Evolutionary conservation across 805 yeast species (phyloP).

Genomic region (Wickerhamomyces canadensis): DNA sequence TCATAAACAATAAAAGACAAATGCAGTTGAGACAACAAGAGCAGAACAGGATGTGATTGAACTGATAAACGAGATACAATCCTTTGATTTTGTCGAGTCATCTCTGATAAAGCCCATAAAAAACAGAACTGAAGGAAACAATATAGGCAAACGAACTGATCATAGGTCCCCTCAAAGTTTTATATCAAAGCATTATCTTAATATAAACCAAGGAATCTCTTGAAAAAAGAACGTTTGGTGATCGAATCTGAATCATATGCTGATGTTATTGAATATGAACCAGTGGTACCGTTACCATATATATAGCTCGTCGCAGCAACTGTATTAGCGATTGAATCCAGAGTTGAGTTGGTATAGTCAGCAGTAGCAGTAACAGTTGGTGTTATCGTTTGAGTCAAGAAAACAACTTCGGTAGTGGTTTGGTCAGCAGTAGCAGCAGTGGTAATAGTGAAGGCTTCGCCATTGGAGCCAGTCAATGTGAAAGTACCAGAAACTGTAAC

Average conservation of each 20-base stretch:
- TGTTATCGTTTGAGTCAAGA: slow-evolving; percentile 9
- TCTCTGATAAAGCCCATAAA: no score
- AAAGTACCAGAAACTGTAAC: slow-evolving; percentile 19
- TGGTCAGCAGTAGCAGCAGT: slow-evolving; percentile 23
- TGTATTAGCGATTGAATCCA: no score
- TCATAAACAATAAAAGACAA: no score
- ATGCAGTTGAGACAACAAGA: no score
- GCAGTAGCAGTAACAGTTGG: slow-evolving; percentile 5
- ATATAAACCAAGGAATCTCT: slow-evolving; percentile 14
- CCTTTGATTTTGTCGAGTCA: no score
- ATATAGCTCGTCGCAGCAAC: slow-evolving; percentile 8
- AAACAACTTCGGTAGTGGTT: slow-evolving; percentile 16
- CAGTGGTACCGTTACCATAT: slow-evolving; percentile 13
- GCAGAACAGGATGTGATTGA: no score
- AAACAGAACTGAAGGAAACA: no score
- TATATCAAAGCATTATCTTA: background rate
- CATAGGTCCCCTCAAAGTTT: background rate
- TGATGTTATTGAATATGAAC: slow-evolving; percentile 6
- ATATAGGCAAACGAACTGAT: no score
- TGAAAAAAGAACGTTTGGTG: slow-evolving; percentile 6
- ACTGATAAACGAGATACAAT: no score
- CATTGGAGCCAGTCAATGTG: slow-evolving; percentile 22
- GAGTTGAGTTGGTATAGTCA: slow-evolving; percentile 6
- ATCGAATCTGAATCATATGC: slow-evolving; percentile 6
- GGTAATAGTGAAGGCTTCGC: slow-evolving; percentile 17